These are phyloP conservation scores for Aegilops tauschii DNA, from an alignment of 176 grass and related monocot species.

Conservation along the genomic window DNA sequence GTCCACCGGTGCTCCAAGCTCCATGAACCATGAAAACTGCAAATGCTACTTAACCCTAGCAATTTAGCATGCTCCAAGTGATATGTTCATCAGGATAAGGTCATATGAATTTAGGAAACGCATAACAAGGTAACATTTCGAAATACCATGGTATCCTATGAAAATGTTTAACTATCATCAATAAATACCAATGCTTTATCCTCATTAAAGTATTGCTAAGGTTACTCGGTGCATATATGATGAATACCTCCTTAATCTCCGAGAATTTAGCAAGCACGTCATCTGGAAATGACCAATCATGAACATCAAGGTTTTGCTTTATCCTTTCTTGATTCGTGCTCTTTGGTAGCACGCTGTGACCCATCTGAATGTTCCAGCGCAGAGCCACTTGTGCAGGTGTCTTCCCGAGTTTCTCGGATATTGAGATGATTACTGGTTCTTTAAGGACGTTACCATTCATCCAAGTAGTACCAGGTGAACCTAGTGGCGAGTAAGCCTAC, in stretches of 20 bases:
- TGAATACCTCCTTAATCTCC: background rate
- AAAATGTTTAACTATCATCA: background rate
- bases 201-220: background rate
- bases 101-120: too few relatives aligned
- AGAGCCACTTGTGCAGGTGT: slow-evolving; percentile 65
- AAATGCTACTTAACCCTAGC: background rate
- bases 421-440: slow-evolving; percentile 37
- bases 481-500: slow-evolving; percentile 67
- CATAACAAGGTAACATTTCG: too few relatives aligned
- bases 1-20: background rate
- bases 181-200: background rate
- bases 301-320: slow-evolving; percentile 61
- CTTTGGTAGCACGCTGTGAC: slow-evolving; percentile 73
- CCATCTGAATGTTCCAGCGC: slow-evolving; percentile 68
- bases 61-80: background rate
- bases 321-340: slow-evolving; percentile 60
- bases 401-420: slow-evolving; percentile 62
- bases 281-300: slow-evolving; percentile 74
- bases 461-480: slow-evolving; percentile 50
- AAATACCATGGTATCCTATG: background rate
- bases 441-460: slow-evolving; percentile 41
- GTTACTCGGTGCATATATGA: background rate
- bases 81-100: too few relatives aligned
- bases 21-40: background rate
- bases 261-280: slow-evolving; percentile 49